phyloP scores from a whole-genome alignment of 1,139 yeast species.

The Saccharomycopsis crataegensis region DNA sequence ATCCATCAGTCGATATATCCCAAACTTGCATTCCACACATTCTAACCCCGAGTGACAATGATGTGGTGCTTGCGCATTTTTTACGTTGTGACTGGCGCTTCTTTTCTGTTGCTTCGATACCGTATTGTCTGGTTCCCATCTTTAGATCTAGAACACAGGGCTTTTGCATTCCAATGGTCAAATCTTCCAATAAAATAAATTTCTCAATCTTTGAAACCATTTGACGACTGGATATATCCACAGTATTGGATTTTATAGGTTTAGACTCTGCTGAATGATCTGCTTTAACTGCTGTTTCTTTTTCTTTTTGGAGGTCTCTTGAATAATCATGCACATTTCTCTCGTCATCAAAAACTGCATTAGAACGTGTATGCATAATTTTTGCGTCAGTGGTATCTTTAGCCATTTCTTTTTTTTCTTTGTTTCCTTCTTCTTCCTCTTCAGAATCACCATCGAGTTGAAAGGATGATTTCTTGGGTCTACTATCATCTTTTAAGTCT shows the following conservation, averaged over 20 bases:
- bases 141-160: constrained; percentile 94
- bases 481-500: background rate
- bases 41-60: constrained; percentile 77
- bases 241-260: constrained; percentile 3
- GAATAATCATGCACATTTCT: background rate
- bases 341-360: constrained; percentile 8
- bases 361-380: background rate
- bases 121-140: constrained; percentile 98
- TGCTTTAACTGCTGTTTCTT: background rate
- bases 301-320: background rate
- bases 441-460: constrained; percentile 1
- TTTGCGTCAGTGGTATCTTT: background rate
- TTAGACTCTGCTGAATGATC: background rate
- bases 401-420: background rate
- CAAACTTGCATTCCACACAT: constrained; percentile 94
- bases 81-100: constrained; percentile 75
- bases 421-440: background rate
- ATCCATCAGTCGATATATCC: constrained; percentile 42
- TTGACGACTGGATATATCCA: constrained; percentile 24
- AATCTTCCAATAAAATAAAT: constrained; percentile 84
- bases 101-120: constrained; percentile 73
- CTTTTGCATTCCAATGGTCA: constrained; percentile 69
- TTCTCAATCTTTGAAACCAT: constrained; percentile 59
- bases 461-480: background rate
- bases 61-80: constrained; percentile 79